Conservation (phyloP, 805 yeast species). For the Ogataea philodendri region DNA sequence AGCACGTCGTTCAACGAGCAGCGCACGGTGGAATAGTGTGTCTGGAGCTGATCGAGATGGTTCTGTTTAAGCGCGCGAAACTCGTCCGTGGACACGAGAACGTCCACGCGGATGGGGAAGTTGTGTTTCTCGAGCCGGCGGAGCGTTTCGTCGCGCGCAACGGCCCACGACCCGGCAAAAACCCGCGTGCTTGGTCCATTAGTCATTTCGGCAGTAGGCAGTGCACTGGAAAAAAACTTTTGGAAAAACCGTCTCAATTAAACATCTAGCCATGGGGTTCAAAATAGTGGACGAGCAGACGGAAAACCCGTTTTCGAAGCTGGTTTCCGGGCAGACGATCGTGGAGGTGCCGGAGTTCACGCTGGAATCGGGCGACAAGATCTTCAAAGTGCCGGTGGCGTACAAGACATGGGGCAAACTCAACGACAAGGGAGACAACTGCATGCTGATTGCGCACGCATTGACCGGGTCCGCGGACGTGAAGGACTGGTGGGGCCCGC, state of each 20-base stretch:
- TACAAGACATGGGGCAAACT: slow-evolving; percentile 94
- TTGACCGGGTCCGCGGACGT: slow-evolving; percentile 95
- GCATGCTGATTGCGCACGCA: slow-evolving; percentile 92
- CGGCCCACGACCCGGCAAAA: slow-evolving; percentile 5
- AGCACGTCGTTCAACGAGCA: slow-evolving; percentile 14
- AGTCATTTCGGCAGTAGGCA: slow-evolving; percentile 13
- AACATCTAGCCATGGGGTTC: slow-evolving; percentile 26
- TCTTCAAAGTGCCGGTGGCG: slow-evolving; percentile 82
- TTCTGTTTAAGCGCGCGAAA: slow-evolving; percentile 1
- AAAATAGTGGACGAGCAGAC: slow-evolving; percentile 45
- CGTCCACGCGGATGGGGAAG: slow-evolving; percentile 28
- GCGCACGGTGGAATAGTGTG: slow-evolving; percentile 2
- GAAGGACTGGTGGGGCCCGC: slow-evolving; percentile 98
- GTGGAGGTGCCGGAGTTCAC: slow-evolving; percentile 71
- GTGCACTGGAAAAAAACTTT: slow-evolving; percentile 6
- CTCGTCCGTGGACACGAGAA: slow-evolving; percentile 16
- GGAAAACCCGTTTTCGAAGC: slow-evolving; percentile 63
- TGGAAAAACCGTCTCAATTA: slow-evolving; percentile 2
- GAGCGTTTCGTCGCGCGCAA: neutral
- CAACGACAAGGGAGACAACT: slow-evolving; percentile 67
- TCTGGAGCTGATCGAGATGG: slow-evolving; percentile 4
- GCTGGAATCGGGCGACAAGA: slow-evolving; percentile 78
- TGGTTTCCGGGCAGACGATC: slow-evolving; percentile 76
- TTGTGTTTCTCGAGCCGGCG: slow-evolving; percentile 23
- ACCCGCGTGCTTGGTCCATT: slow-evolving; percentile 2